Conservation (phyloP, 495 filamentous ascomycete genomes). For the Amniculicola lignicola region DNA sequence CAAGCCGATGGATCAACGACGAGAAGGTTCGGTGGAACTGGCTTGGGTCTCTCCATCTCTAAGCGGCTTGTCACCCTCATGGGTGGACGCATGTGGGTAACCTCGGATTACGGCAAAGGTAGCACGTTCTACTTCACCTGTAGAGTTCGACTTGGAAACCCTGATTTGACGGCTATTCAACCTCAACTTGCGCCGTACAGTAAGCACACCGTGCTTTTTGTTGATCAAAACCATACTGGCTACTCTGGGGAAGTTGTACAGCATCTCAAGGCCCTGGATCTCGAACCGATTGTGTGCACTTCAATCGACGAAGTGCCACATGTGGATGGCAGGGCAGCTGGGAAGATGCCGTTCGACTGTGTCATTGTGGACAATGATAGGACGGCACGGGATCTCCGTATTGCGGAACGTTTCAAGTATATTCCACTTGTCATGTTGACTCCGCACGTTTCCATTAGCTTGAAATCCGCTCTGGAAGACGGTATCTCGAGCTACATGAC, state of each 20-base stretch:
- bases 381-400: constrained; percentile 77
- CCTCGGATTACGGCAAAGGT: constrained; percentile 86
- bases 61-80: constrained; percentile 94
- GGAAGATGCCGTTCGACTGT: constrained; percentile 76
- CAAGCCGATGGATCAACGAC: constrained; percentile 98
- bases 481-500: constrained; percentile 99
- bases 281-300: constrained; percentile 78
- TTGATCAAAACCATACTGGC: constrained; percentile 86
- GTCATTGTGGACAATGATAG: constrained; percentile 95
- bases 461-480: constrained; percentile 92
- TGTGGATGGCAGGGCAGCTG: constrained; percentile 54
- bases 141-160: constrained; percentile 79
- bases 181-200: constrained; percentile 86
- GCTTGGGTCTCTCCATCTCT: constrained; percentile 93
- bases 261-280: constrained; percentile 74
- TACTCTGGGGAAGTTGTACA: constrained; percentile 68
- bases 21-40: constrained; percentile 93
- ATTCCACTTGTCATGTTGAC: constrained; percentile 93
- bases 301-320: constrained; percentile 57
- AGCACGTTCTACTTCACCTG: constrained; percentile 98
- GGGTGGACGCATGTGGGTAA: constrained; percentile 97
- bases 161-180: constrained; percentile 74
- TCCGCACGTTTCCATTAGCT: constrained; percentile 83
- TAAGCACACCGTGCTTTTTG: constrained; percentile 89
- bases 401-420: constrained; percentile 93